These are phyloP conservation scores for Cyclaneusma minus DNA, from an alignment of 2,329 filamentous ascomycete species.

Conservation along the genomic window DNA sequence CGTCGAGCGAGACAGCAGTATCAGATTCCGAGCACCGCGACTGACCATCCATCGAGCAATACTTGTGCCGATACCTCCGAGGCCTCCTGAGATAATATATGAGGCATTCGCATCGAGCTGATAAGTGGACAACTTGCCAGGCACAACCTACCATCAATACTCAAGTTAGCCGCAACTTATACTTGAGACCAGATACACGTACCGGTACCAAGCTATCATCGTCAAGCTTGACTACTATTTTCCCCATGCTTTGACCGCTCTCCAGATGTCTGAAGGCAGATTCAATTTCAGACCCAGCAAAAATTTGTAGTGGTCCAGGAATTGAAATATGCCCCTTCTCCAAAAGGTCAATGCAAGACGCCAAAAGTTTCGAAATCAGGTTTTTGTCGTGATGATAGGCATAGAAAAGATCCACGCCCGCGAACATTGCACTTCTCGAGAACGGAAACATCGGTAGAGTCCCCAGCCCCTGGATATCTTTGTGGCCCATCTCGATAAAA, in stretches of 20 bases:
- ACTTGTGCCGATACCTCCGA: slow-evolving; percentile 13
- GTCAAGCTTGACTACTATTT: not conserved
- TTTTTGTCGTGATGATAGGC: not conserved
- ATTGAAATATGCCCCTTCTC: not conserved
- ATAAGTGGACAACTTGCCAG: not conserved
- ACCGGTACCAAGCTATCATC: not conserved
- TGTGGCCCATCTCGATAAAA: slow-evolving; percentile 22
- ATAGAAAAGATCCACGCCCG: not conserved
- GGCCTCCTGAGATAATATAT: slow-evolving; percentile 12
- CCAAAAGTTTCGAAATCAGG: not conserved
- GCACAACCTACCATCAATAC: not conserved
- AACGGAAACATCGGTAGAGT: not conserved
- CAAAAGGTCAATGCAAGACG: not conserved
- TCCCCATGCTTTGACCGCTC: not conserved
- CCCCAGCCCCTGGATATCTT: too few relatives aligned
- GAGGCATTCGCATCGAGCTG: slow-evolving; percentile 2
- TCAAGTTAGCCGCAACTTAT: not conserved
- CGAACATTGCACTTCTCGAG: not conserved
- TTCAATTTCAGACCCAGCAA: not conserved
- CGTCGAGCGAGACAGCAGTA: slow-evolving; percentile 17
- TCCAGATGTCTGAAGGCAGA: not conserved
- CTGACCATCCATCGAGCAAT: slow-evolving; percentile 12
- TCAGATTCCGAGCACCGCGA: slow-evolving; percentile 14
- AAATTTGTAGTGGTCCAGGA: not conserved
- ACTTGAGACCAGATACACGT: not conserved